These are phyloP conservation scores for Ophiocordyceps sinensis DNA, from an alignment of 2,329 filamentous ascomycete genomes.

Conservation along the genomic window DNA sequence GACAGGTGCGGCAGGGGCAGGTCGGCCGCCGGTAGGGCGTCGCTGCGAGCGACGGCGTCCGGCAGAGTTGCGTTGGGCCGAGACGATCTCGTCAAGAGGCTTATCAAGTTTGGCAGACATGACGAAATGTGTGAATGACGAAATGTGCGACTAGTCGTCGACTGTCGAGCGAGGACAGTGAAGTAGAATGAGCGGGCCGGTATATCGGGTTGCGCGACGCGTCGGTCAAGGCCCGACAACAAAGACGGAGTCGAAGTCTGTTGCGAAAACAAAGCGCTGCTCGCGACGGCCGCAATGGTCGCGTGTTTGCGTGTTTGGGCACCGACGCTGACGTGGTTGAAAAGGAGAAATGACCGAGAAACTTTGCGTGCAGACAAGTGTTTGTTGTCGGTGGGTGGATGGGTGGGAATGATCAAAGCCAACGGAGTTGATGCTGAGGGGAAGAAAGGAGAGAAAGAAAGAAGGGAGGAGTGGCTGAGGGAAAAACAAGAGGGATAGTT, in stretches of 20 bases:
- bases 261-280: neutral
- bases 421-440: neutral
- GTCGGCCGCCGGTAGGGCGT: conserved; percentile 34
- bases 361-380: neutral
- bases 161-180: too few relatives aligned
- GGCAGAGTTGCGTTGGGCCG: conserved; percentile 50
- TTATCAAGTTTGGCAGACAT: conserved; percentile 96
- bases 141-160: conserved; percentile 5
- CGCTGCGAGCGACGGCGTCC: conserved; percentile 36
- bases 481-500: neutral
- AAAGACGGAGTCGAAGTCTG: neutral
- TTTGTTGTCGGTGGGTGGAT: too few relatives aligned
- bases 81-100: conserved; percentile 95
- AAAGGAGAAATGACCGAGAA: neutral
- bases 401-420: neutral
- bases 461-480: neutral
- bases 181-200: neutral
- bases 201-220: neutral
- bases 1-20: conserved; percentile 52
- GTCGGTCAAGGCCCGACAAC: neutral
- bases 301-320: too few relatives aligned
- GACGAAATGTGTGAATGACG: conserved; percentile 42
- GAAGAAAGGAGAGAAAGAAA: neutral
- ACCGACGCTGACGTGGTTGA: too few relatives aligned
- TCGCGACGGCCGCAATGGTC: neutral